phyloP scores from a whole-genome alignment of 257 asterid species.

The Perilla frutescens region DNA sequence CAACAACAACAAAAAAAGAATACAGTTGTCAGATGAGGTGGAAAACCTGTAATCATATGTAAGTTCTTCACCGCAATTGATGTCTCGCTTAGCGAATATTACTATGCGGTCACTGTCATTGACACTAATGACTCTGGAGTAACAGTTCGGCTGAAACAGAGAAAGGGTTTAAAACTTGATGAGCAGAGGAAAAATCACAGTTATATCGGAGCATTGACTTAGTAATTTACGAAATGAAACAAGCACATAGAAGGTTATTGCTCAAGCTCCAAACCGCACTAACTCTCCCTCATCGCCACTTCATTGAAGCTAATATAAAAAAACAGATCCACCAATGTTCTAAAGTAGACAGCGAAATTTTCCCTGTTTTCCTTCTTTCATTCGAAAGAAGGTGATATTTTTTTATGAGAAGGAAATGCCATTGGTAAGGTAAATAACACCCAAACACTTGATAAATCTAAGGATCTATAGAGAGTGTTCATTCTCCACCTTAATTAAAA shows the following conservation, averaged over 20 bases:
- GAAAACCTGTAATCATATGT: constrained; percentile 94
- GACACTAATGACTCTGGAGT: constrained; percentile 79
- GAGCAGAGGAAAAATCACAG: background rate
- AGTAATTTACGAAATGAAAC: background rate
- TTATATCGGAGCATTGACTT: background rate
- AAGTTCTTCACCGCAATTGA: constrained; percentile 83
- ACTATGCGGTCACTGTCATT: constrained; percentile 80
- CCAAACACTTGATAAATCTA: too few species aligned
- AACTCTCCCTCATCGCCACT: too few species aligned
- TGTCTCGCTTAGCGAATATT: constrained; percentile 94
- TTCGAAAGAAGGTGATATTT: too few species aligned
- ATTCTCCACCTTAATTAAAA: background rate
- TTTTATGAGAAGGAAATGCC: too few species aligned
- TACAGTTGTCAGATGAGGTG: constrained; percentile 27
- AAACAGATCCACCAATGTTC: background rate
- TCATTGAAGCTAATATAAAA: too few species aligned
- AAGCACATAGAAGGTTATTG: background rate
- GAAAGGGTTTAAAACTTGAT: constrained; percentile 11
- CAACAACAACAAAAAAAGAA: constrained; percentile 12
- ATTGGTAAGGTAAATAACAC: too few species aligned
- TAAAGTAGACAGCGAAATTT: background rate
- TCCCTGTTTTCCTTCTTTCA: too few species aligned
- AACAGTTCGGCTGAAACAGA: constrained; percentile 90
- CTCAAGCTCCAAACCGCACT: background rate
- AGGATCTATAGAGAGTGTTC: background rate